Evolutionary conservation across 2,329 filamentous ascomycete species (phyloP).

Genomic region (Xylaria sp.): DNA sequence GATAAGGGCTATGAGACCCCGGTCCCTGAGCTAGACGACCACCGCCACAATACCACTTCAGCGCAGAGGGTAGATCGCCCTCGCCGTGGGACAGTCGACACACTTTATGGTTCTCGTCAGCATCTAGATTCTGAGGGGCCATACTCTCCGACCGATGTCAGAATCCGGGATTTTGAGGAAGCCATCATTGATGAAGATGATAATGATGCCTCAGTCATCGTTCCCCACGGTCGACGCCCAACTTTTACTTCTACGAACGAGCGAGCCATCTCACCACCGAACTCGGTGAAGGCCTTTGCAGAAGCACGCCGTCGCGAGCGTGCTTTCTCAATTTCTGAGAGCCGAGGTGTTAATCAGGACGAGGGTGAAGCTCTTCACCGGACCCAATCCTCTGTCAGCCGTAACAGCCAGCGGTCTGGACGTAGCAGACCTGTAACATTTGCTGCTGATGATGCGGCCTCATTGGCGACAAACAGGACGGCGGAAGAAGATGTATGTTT

Average conservation of each 20-base stretch:
- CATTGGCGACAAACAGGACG: slow-evolving; percentile 73
- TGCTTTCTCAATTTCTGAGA: slow-evolving; percentile 68
- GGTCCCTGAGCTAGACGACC: slow-evolving; percentile 86
- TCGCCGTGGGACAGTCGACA: slow-evolving; percentile 79
- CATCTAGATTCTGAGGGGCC: slow-evolving; percentile 54
- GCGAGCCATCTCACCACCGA: slow-evolving; percentile 86
- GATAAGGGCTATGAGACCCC: slow-evolving; percentile 77
- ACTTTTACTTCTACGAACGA: slow-evolving; percentile 67
- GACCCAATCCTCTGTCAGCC: slow-evolving; percentile 76
- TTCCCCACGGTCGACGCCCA: slow-evolving; percentile 62
- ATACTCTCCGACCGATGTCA: slow-evolving; percentile 55
- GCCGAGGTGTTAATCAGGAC: slow-evolving; percentile 52
- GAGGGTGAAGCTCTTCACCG: slow-evolving; percentile 72
- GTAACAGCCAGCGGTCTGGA: slow-evolving; percentile 58
- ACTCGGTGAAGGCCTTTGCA: slow-evolving; percentile 97
- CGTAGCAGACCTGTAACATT: slow-evolving; percentile 66
- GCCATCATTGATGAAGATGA: slow-evolving; percentile 82
- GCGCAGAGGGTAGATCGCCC: slow-evolving; percentile 69
- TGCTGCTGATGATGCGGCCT: slow-evolving; percentile 69
- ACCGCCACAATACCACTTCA: slow-evolving; percentile 74
- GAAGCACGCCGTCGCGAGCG: slow-evolving; percentile 88
- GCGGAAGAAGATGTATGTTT: slow-evolving; percentile 92
- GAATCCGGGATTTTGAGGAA: slow-evolving; percentile 85
- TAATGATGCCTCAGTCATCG: slow-evolving; percentile 57
- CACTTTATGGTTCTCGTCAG: slow-evolving; percentile 68